Evolutionary conservation across 768 basidiomycete genomes (phyloP).

Genomic region (Tulasnella sp.): DNA sequence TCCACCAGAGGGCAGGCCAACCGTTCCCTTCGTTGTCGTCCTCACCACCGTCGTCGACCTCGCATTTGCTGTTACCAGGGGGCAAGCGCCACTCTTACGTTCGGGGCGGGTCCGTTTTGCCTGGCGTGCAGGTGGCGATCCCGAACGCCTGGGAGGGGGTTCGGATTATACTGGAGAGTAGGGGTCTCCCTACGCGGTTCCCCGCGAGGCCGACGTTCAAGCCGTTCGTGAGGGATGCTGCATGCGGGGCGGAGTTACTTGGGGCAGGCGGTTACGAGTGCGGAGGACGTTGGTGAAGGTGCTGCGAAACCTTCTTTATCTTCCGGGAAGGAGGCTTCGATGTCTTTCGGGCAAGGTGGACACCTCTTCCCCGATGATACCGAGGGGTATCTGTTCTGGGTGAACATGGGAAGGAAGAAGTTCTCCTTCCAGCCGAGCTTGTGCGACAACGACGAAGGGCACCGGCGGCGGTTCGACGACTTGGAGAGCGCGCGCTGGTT

Average conservation of each 20-base stretch:
- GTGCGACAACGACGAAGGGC: not conserved
- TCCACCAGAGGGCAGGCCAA: not conserved
- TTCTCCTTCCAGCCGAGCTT: constrained; percentile 52
- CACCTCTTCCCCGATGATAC: constrained; percentile 53
- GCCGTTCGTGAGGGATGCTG: constrained; percentile 39
- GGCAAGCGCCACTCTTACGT: not conserved
- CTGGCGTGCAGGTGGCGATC: constrained; percentile 14
- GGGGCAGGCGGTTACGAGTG: constrained; percentile 25
- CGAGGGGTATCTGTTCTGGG: constrained; percentile 60
- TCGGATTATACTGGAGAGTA: constrained; percentile 91
- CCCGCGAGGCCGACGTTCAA: constrained; percentile 54
- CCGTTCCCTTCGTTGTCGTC: not conserved
- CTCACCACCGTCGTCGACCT: not conserved
- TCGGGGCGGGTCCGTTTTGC: constrained; percentile 23
- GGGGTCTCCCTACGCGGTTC: constrained; percentile 82
- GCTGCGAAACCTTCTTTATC: constrained; percentile 27
- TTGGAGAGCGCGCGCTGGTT: constrained; percentile 7
- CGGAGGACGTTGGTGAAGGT: constrained; percentile 37
- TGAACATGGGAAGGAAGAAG: constrained; percentile 56
- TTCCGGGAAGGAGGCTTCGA: constrained; percentile 19
- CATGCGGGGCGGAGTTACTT: constrained; percentile 51
- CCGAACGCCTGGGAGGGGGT: not conserved
- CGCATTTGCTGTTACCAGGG: not conserved
- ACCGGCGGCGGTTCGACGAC: not conserved
- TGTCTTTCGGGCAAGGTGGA: constrained; percentile 50